A percentile compares a stretch with the other conserved stretches of the same genome.
Evolutionary conservation across 164 flowering plant species (phyloP).

Genomic region (Akebia trifoliata): DNA sequence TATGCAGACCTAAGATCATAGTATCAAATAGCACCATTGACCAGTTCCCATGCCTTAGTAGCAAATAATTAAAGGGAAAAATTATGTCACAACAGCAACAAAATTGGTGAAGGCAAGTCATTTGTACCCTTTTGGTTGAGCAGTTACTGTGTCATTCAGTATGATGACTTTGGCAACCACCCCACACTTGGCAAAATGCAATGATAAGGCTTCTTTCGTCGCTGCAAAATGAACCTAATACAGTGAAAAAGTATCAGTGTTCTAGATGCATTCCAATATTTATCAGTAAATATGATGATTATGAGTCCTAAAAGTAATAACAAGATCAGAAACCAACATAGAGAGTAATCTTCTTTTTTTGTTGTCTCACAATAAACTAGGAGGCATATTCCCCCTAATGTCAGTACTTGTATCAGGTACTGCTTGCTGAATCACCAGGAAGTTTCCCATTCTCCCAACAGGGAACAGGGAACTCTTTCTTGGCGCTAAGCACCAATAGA

Average conservation of each 20-base stretch:
- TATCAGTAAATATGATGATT: neutral
- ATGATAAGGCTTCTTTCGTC: constrained; percentile 30
- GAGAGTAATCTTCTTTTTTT: no score
- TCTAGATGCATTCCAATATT: neutral
- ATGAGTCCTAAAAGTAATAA: neutral
- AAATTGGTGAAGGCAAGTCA: neutral
- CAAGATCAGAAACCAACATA: no score
- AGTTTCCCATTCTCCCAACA: no score
- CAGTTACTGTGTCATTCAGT: constrained; percentile 23
- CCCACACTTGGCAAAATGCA: constrained; percentile 37
- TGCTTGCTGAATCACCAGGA: no score
- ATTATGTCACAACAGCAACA: neutral
- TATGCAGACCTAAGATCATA: constrained; percentile 30
- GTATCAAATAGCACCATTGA: neutral
- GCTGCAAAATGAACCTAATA: constrained; percentile 44
- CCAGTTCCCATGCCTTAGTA: neutral
- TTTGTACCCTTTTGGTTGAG: constrained; percentile 33
- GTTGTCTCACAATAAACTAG: no score
- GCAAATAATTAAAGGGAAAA: neutral
- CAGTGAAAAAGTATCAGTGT: constrained; percentile 7
- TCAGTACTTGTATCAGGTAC: no score
- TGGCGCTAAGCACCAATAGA: no score
- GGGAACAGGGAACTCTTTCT: no score
- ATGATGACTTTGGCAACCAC: constrained; percentile 19
- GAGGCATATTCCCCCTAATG: no score